Conservation (phyloP, 345 rosid species). For the Eucalyptus coolabah region DNA sequence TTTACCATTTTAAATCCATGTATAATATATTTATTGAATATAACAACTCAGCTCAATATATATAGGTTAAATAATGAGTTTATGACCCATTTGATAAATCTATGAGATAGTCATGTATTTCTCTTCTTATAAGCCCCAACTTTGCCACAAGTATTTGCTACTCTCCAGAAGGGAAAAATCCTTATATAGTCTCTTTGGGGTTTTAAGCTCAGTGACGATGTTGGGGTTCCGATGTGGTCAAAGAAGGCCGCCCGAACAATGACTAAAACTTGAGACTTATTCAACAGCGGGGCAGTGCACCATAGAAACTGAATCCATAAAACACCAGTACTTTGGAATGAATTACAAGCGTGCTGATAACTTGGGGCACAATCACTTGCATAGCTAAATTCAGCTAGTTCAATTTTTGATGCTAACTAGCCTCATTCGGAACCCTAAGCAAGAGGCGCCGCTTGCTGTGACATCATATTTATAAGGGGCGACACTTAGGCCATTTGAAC, state of each 20-base stretch:
- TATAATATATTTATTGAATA: too few species aligned
- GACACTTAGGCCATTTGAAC: not conserved
- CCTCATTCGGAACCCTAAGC: not conserved
- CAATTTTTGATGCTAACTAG: not conserved
- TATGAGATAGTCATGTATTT: not conserved
- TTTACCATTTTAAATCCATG: too few species aligned
- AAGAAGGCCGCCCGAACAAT: not conserved
- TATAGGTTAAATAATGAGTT: too few species aligned
- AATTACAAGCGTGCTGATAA: too few species aligned
- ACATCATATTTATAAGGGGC: not conserved
- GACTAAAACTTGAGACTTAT: not conserved
- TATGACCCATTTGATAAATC: too few species aligned
- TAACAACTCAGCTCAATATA: too few species aligned
- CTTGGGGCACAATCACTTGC: not conserved
- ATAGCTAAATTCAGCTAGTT: not conserved
- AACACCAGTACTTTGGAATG: not conserved
- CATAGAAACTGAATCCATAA: not conserved
- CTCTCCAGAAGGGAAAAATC: not conserved
- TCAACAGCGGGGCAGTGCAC: not conserved
- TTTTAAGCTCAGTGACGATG: not conserved
- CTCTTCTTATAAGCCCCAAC: not conserved
- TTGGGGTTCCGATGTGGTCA: not conserved
- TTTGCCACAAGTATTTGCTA: not conserved
- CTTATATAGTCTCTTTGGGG: not conserved
- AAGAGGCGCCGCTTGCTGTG: rapidly evolving